These are phyloP conservation scores for Alternaria sp. DNA, from an alignment of 2,329 filamentous ascomycete species.

Conservation along the genomic window DNA sequence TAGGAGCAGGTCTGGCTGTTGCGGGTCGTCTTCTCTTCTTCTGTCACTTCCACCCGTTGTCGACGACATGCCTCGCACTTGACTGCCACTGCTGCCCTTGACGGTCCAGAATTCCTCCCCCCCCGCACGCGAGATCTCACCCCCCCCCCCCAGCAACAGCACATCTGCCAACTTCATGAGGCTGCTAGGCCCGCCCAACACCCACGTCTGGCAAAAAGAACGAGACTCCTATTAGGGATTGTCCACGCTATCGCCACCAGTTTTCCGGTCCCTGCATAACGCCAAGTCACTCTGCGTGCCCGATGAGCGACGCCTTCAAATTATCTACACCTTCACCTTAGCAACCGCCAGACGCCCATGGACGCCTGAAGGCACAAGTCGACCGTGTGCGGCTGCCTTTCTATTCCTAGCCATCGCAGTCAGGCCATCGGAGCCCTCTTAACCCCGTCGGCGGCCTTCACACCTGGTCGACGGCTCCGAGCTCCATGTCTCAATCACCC, in stretches of 20 bases:
- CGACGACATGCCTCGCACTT: constrained; percentile 20
- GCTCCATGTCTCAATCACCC: constrained; percentile 42
- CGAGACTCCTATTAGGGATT: constrained; percentile 22
- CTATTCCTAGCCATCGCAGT: constrained; percentile 8
- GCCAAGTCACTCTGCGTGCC: constrained; percentile 25
- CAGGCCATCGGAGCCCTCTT: constrained; percentile 3
- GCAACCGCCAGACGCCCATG: constrained; percentile 26
- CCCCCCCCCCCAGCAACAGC: constrained; percentile 9
- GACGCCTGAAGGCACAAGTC: constrained; percentile 28
- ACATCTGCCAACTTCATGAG: constrained; percentile 18
- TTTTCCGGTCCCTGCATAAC: constrained; percentile 34
- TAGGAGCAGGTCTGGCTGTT: neutral
- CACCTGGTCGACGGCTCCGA: constrained; percentile 9
- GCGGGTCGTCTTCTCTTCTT: constrained; percentile 3
- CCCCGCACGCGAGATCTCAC: constrained; percentile 11
- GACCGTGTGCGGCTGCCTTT: constrained; percentile 22
- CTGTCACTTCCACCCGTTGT: constrained; percentile 7
- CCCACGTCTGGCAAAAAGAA: constrained; percentile 10
- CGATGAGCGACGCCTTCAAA: constrained; percentile 3
- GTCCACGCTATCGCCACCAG: constrained; percentile 22
- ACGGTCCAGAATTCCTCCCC: constrained; percentile 15
- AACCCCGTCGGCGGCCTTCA: neutral
- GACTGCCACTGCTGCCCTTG: neutral
- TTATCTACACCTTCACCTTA: constrained; percentile 13
- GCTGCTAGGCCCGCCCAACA: constrained; percentile 15